These are phyloP conservation scores for Globisporangium alternatum DNA, from an alignment of 352 stramenopile genomes.

Conservation along the genomic window DNA sequence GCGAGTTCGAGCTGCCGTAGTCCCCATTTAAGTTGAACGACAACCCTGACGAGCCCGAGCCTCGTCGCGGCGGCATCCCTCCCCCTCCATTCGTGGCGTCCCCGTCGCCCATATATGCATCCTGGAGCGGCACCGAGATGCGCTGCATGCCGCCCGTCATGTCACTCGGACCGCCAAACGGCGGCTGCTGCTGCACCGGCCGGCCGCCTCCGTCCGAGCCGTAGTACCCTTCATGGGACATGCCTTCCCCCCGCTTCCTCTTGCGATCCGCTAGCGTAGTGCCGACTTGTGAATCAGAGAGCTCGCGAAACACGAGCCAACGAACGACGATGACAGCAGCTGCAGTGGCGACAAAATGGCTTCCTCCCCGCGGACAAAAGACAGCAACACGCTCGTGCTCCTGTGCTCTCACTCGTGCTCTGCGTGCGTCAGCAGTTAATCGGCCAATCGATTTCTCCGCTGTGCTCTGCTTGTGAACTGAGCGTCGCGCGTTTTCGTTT, in stretches of 20 bases:
- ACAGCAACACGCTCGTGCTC: background rate
- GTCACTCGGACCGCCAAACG: conserved; percentile 7
- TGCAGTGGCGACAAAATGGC: background rate
- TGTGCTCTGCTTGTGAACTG: background rate
- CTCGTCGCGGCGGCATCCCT: conserved; percentile 7
- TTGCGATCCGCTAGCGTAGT: conserved; percentile 44
- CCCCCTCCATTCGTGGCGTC: conserved; percentile 9
- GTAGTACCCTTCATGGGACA: conserved; percentile 66
- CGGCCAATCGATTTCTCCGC: background rate
- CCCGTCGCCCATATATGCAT: conserved; percentile 35
- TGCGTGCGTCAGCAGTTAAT: background rate
- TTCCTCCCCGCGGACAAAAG: background rate
- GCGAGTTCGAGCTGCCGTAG: conserved; percentile 20
- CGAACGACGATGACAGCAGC: conserved; percentile 3
- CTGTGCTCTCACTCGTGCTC: background rate
- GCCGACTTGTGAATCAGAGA: conserved; percentile 6
- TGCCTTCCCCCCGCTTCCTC: conserved; percentile 55
- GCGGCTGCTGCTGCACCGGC: conserved; percentile 10
- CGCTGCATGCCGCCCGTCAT: conserved; percentile 17
- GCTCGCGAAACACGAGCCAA: conserved; percentile 3
- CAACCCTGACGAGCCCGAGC: conserved; percentile 9
- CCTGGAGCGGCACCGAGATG: conserved; percentile 30
- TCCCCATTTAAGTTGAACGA: conserved; percentile 35
- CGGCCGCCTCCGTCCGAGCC: conserved; percentile 35
- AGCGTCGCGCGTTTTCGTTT: background rate